These are phyloP conservation scores for Aspergillus sojae DNA, from an alignment of 2,329 filamentous ascomycete genomes.

Conservation along the genomic window DNA sequence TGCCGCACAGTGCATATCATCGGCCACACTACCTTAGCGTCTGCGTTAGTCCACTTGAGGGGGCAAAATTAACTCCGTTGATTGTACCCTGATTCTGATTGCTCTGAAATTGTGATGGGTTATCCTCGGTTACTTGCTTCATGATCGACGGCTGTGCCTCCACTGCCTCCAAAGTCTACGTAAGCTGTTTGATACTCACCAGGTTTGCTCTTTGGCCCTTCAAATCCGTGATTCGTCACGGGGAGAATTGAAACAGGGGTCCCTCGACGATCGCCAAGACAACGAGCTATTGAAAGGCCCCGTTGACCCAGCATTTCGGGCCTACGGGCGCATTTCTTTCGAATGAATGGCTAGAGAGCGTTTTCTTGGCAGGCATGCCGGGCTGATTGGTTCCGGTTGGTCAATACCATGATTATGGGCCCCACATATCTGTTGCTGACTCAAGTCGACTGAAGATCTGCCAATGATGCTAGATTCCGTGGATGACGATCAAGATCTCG, in stretches of 20 bases:
- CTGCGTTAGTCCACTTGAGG: constrained; percentile 2
- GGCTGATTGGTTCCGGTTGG: not conserved
- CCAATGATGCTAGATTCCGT: not conserved
- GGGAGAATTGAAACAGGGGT: not conserved
- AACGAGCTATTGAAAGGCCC: not conserved
- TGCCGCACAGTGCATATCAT: constrained; percentile 16
- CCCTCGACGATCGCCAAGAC: constrained; percentile 1
- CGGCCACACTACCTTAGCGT: constrained; percentile 13
- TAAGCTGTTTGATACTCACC: not conserved
- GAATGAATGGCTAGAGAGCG: not conserved
- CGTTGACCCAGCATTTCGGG: not conserved
- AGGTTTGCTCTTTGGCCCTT: not conserved
- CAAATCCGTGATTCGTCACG: not conserved
- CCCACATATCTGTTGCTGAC: not conserved
- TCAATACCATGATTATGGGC: not conserved
- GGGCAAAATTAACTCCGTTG: constrained; percentile 1
- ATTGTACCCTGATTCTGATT: constrained; percentile 1
- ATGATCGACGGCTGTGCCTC: not conserved
- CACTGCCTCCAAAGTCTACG: not conserved
- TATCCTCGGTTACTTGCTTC: not conserved
- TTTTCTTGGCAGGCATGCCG: constrained; percentile 1
- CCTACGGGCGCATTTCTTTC: not conserved
- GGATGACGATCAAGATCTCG: not conserved
- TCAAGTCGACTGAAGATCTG: not conserved
- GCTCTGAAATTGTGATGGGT: not conserved